A percentile compares a stretch with the other conserved stretches of the same genome.
phyloP scores from a whole-genome alignment of 371 early-diverging fungal genomes.

The Chytridiales sp. region DNA sequence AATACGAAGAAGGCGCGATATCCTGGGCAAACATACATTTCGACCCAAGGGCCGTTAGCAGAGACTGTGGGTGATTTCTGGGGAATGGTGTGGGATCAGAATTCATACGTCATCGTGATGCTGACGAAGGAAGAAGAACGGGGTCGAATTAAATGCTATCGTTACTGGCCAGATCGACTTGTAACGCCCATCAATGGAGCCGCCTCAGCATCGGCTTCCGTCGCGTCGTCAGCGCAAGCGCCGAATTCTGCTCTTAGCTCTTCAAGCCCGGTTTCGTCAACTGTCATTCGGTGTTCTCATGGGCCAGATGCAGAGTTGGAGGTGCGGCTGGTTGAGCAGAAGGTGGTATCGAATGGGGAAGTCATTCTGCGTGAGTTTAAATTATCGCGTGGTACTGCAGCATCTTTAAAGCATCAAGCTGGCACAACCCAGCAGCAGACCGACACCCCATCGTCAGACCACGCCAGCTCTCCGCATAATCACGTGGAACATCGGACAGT shows the following conservation, averaged over 20 bases:
- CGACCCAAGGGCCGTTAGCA: slow-evolving; percentile 85
- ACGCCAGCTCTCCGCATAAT: too few species aligned
- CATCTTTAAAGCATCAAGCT: too few species aligned
- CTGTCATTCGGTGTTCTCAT: slow-evolving; percentile 5
- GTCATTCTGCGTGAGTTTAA: too few species aligned
- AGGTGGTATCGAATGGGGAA: too few species aligned
- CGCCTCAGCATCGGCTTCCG: too few species aligned
- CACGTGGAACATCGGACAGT: slow-evolving; percentile 46
- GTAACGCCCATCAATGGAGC: too few species aligned
- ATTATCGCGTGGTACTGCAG: background rate
- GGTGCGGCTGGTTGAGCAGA: too few species aligned
- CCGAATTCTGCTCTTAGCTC: too few species aligned
- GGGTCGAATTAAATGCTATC: slow-evolving; percentile 71
- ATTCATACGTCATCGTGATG: slow-evolving; percentile 79
- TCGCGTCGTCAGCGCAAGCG: too few species aligned
- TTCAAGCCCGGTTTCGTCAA: too few species aligned
- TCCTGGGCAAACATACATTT: slow-evolving; percentile 62
- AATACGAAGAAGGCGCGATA: slow-evolving; percentile 4
- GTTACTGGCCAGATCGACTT: slow-evolving; percentile 69
- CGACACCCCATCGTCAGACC: too few species aligned
- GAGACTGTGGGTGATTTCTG: slow-evolving; percentile 86
- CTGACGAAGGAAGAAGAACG: slow-evolving; percentile 82
- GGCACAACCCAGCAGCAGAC: too few species aligned
- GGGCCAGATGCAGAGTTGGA: slow-evolving; percentile 17
- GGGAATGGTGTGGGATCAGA: slow-evolving; percentile 86